These are phyloP conservation scores for Penicillium sp. DNA, from an alignment of 2,329 filamentous ascomycete genomes.

Conservation along the genomic window DNA sequence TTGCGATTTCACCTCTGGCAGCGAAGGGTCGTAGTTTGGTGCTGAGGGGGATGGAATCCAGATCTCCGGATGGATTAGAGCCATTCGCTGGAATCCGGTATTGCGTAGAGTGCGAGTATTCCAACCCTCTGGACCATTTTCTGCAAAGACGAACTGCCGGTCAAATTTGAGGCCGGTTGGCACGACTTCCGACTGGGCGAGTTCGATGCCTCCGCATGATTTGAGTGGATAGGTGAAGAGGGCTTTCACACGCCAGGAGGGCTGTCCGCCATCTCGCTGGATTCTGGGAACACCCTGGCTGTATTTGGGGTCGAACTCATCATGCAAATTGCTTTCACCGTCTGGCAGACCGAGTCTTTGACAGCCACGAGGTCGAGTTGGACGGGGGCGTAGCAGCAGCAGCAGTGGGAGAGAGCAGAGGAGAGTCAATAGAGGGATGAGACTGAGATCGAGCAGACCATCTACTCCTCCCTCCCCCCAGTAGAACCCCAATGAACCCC, in stretches of 20 bases:
- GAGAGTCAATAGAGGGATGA: not conserved
- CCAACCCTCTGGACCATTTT: conserved; percentile 53
- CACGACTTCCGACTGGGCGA: conserved; percentile 67
- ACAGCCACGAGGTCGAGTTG: conserved; percentile 47
- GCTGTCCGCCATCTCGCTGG: conserved; percentile 37
- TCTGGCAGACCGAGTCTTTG: conserved; percentile 54
- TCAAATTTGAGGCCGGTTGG: conserved; percentile 76
- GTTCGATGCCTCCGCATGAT: conserved; percentile 76
- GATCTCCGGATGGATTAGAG: conserved; percentile 68
- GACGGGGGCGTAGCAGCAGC: conserved; percentile 7
- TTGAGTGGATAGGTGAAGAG: conserved; percentile 83
- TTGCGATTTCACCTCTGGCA: conserved; percentile 54
- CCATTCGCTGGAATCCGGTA: conserved; percentile 62
- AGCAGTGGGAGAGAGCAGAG: conserved; percentile 11
- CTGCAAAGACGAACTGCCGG: conserved; percentile 80
- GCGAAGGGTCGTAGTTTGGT: conserved; percentile 45
- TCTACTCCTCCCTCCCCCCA: not conserved
- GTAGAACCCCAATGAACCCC: no score
- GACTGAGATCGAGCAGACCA: no score
- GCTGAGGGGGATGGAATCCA: conserved; percentile 59
- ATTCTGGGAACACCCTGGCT: conserved; percentile 38
- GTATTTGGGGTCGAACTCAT: conserved; percentile 61
- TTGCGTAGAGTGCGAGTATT: conserved; percentile 49
- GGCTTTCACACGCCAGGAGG: conserved; percentile 63
- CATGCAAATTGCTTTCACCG: conserved; percentile 56